phyloP scores from a whole-genome alignment of 2,329 filamentous ascomycete species.

The Fusarium protoensiforme region DNA sequence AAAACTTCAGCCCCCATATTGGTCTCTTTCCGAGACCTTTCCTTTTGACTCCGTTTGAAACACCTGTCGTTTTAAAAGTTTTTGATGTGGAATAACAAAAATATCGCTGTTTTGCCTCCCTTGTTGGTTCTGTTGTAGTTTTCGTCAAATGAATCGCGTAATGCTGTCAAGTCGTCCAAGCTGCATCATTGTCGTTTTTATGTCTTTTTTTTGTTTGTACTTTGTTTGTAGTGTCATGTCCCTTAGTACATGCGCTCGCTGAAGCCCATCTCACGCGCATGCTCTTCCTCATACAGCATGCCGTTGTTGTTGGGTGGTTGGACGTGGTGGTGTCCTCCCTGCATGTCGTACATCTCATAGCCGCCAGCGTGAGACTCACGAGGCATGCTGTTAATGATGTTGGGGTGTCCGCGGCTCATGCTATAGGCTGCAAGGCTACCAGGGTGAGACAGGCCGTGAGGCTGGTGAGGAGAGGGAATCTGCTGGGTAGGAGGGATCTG shows the following conservation, averaged over 20 bases:
- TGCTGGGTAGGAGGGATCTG: constrained; percentile 41
- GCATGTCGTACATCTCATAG: constrained; percentile 61
- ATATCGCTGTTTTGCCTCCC: constrained; percentile 37
- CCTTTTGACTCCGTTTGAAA: constrained; percentile 35
- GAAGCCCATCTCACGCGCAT: constrained; percentile 54
- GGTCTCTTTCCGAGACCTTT: constrained; percentile 18
- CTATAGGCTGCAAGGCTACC: constrained; percentile 48
- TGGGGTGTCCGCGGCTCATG: constrained; percentile 43
- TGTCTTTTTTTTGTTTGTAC: background rate
- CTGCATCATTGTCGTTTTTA: constrained; percentile 5
- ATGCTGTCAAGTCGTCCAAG: constrained; percentile 14
- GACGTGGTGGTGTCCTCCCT: constrained; percentile 48
- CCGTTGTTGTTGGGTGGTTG: constrained; percentile 39
- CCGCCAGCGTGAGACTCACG: constrained; percentile 46
- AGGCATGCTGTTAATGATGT: constrained; percentile 41
- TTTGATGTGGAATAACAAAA: constrained; percentile 20
- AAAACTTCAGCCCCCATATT: constrained; percentile 15
- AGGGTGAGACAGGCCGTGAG: constrained; percentile 44
- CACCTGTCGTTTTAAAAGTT: constrained; percentile 22
- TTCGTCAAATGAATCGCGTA: constrained; percentile 17
- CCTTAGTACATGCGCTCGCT: constrained; percentile 57
- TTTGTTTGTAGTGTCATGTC: background rate
- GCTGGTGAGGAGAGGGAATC: constrained; percentile 28
- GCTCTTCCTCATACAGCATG: constrained; percentile 59
- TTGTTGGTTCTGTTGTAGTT: constrained; percentile 32